These are phyloP conservation scores for Sugiyamaella japonica DNA, from an alignment of 1,139 yeast genomes.

Conservation along the genomic window DNA sequence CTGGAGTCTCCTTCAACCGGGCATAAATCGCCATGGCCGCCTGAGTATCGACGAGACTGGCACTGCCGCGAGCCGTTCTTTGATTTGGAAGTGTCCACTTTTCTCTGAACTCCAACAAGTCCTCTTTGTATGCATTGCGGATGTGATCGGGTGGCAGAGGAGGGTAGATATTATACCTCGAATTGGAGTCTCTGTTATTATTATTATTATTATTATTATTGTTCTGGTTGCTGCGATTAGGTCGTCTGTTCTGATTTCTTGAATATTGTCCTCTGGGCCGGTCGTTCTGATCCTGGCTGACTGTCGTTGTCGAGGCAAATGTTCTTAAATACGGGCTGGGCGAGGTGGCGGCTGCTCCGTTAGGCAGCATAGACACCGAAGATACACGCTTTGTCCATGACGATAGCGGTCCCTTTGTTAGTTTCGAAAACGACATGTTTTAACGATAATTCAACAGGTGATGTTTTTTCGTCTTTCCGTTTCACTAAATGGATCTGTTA, in stretches of 20 bases:
- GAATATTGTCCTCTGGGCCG: neutral
- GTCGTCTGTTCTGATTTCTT: neutral
- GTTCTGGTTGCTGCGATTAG: slow-evolving; percentile 1
- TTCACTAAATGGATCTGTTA: too few species aligned
- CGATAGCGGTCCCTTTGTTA: slow-evolving; percentile 12
- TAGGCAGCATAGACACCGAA: slow-evolving; percentile 4
- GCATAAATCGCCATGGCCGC: slow-evolving; percentile 34
- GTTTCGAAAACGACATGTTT: slow-evolving; percentile 12
- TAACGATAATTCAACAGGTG: neutral
- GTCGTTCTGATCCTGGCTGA: neutral
- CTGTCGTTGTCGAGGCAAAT: slow-evolving; percentile 1
- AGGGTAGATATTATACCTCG: neutral
- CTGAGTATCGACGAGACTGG: slow-evolving; percentile 28
- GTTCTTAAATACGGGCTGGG: neutral
- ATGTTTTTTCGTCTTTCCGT: too few species aligned
- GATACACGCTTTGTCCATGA: slow-evolving; percentile 15
- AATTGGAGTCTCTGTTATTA: neutral
- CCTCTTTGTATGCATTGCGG: slow-evolving; percentile 20
- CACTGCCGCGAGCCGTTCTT: slow-evolving; percentile 25
- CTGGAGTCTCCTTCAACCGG: slow-evolving; percentile 27
- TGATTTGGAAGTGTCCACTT: slow-evolving; percentile 27
- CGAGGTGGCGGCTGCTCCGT: neutral
- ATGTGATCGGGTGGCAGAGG: slow-evolving; percentile 16
- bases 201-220: slow-evolving; percentile 4
- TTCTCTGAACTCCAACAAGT: slow-evolving; percentile 20